Conservation (phyloP, 257 asterid genomes). For the Ballota nigra region DNA sequence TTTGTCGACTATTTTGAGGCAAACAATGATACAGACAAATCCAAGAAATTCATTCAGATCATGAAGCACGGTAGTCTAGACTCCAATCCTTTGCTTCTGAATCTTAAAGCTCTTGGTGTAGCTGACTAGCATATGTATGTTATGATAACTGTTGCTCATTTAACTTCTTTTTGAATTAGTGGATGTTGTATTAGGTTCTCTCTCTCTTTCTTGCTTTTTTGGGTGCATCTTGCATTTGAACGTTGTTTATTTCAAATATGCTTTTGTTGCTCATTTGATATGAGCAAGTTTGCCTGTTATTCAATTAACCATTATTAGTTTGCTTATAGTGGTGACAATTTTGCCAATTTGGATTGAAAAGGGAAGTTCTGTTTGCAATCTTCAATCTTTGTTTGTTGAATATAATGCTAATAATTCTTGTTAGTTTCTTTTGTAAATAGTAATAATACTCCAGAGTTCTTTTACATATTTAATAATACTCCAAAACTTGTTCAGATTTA, state of each 20-base stretch:
- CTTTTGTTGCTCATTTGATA: not conserved
- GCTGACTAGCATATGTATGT: slow-evolving; percentile 1
- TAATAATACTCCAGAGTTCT: too few relatives aligned
- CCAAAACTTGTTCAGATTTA: not conserved
- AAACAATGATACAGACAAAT: slow-evolving; percentile 40
- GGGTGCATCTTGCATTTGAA: slow-evolving; percentile 5
- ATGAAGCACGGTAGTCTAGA: slow-evolving; percentile 48
- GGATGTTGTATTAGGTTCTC: not conserved
- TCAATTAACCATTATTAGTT: too few relatives aligned
- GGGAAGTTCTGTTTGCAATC: not conserved
- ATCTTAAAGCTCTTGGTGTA: slow-evolving; percentile 16
- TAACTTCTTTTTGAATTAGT: not conserved
- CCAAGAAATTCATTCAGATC: slow-evolving; percentile 45
- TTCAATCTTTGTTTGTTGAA: not conserved
- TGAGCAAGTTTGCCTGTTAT: not conserved
- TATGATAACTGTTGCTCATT: not conserved
- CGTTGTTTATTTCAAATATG: not conserved
- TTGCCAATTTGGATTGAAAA: not conserved
- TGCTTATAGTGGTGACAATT: too few relatives aligned
- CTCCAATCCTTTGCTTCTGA: slow-evolving; percentile 36
- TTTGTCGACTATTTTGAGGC: slow-evolving; percentile 51
- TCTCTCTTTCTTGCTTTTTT: not conserved
- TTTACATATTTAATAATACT: too few relatives aligned
- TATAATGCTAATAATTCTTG: not conserved
- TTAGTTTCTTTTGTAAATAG: too few relatives aligned